Conservation (phyloP, 2,329 filamentous ascomycete genomes). For the Paraconiothyrium brasiliense region DNA sequence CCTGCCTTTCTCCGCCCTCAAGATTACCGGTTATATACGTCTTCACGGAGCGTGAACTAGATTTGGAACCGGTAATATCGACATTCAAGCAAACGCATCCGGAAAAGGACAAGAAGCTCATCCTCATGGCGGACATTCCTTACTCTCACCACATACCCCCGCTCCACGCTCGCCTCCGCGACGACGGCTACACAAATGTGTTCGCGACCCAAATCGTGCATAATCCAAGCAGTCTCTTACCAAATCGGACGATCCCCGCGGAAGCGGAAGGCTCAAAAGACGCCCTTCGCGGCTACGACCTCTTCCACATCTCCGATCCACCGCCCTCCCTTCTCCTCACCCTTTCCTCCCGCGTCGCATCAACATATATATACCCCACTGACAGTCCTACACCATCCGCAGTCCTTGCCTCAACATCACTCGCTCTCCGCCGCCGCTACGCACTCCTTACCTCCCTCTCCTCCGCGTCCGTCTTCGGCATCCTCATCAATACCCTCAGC, state of each 20-base stretch:
- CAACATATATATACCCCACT: slow-evolving; percentile 80
- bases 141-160: slow-evolving; percentile 77
- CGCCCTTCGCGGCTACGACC: slow-evolving; percentile 70
- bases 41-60: slow-evolving; percentile 79
- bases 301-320: slow-evolving; percentile 87
- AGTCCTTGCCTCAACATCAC: slow-evolving; percentile 62
- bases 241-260: slow-evolving; percentile 78
- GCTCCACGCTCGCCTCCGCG: slow-evolving; percentile 64
- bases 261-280: slow-evolving; percentile 57
- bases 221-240: slow-evolving; percentile 80
- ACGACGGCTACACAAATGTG: slow-evolving; percentile 74
- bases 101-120: slow-evolving; percentile 69
- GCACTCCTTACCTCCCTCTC: slow-evolving; percentile 83
- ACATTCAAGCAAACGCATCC: slow-evolving; percentile 76
- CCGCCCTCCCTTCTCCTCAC: slow-evolving; percentile 85
- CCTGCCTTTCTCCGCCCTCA: slow-evolving; percentile 90
- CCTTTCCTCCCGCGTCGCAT: slow-evolving; percentile 81
- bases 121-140: slow-evolving; percentile 89
- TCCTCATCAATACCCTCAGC: slow-evolving; percentile 93
- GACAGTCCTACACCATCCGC: slow-evolving; percentile 43
- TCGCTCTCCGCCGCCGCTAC: slow-evolving; percentile 82
- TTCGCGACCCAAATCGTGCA: slow-evolving; percentile 77
- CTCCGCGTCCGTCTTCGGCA: slow-evolving; percentile 86
- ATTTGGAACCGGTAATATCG: slow-evolving; percentile 65
- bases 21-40: slow-evolving; percentile 89